A percentile compares a stretch with the other conserved stretches of the same genome.
Evolutionary conservation across 2,329 filamentous ascomycete genomes (phyloP).

Genomic region (Rachicladosporium sp.): DNA sequence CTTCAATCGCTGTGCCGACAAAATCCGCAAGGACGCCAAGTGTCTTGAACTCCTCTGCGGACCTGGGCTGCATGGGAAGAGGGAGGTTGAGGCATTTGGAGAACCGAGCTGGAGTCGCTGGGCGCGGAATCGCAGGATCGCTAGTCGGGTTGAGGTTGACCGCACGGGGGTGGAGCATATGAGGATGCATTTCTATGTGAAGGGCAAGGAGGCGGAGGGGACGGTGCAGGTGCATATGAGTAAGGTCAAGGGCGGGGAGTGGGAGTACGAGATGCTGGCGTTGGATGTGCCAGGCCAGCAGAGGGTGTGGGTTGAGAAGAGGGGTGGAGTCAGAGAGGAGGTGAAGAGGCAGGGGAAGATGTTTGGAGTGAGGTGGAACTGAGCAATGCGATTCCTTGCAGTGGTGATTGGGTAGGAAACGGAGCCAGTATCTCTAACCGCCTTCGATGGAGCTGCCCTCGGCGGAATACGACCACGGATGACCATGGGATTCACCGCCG

Average conservation of each 20-base stretch:
- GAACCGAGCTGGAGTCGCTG: constrained; percentile 73
- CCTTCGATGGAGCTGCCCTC: too few species aligned
- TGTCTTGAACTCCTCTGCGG: constrained; percentile 67
- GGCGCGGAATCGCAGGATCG: constrained; percentile 51
- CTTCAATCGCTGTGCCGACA: constrained; percentile 76
- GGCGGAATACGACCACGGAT: too few species aligned
- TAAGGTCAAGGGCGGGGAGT: constrained; percentile 54
- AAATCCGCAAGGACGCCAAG: constrained; percentile 58
- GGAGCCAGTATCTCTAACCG: too few species aligned
- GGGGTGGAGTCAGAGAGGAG: constrained; percentile 37
- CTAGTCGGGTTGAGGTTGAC: constrained; percentile 49
- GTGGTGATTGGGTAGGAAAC: background rate
- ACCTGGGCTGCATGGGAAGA: constrained; percentile 37
- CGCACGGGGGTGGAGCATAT: constrained; percentile 66
- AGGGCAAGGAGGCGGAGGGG: constrained; percentile 63
- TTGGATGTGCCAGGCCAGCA: constrained; percentile 61
- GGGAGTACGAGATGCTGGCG: constrained; percentile 67
- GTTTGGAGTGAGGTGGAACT: constrained; percentile 50
- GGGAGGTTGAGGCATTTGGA: constrained; percentile 66
- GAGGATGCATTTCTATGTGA: constrained; percentile 74
- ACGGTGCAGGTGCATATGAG: constrained; percentile 68
- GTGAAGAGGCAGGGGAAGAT: constrained; percentile 32
- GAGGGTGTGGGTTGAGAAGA: constrained; percentile 54
- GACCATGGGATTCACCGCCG: too few species aligned
- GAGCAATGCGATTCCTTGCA: constrained; percentile 3